Evolutionary conservation across 2,329 filamentous ascomycete species (phyloP), one percentile per base, ranked within the genome.

Genomic region (Onygena corvina): DNA sequence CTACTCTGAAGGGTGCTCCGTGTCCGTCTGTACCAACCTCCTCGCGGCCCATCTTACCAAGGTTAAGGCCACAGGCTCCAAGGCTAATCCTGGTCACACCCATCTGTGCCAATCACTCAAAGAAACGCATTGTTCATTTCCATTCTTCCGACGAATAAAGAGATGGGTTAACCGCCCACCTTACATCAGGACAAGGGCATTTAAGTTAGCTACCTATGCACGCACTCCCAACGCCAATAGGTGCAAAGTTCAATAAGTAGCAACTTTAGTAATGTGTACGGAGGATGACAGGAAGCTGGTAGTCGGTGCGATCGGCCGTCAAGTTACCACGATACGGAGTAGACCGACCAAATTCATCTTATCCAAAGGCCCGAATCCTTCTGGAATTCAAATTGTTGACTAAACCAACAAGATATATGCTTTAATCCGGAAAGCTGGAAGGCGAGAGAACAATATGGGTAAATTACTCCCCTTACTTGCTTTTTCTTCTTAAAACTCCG

Each of bases 381-480:
- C 14, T 4, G 11, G 18, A 18, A 38, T 18, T 11, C 34, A 1
- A 18, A 38, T 18, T 29, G 27, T 29, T 29, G 27, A 11, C 27
- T 11, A 5, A 29, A 11, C 27, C 27, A n/a, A n/a, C n/a, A n/a
- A n/a, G n/a, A n/a, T n/a, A n/a, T n/a, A n/a, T n/a, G n/a, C n/a
- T n/a, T n/a, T n/a, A n/a, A n/a, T n/a, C n/a, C n/a, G n/a, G n/a
- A n/a, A n/a, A n/a, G 7, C 14, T 16, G 34, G 18, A 18, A 9
- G 18, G 34, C 14, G 4, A 38, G 18, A 14, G 21, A 38, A 38
- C 18, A 40, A 9, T 20, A 40, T 23, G 36, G 25, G 36, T 40
- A 40, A 40, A 40, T 40, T 40, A 40, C 36, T 23, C 34, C 11
- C 12, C 21, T 38, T 38, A 18, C 34, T 40, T 40, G 36, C 36